These are phyloP conservation scores for Kodamaea lidongshanica DNA, from an alignment of 805 yeast species.

Conservation along the genomic window DNA sequence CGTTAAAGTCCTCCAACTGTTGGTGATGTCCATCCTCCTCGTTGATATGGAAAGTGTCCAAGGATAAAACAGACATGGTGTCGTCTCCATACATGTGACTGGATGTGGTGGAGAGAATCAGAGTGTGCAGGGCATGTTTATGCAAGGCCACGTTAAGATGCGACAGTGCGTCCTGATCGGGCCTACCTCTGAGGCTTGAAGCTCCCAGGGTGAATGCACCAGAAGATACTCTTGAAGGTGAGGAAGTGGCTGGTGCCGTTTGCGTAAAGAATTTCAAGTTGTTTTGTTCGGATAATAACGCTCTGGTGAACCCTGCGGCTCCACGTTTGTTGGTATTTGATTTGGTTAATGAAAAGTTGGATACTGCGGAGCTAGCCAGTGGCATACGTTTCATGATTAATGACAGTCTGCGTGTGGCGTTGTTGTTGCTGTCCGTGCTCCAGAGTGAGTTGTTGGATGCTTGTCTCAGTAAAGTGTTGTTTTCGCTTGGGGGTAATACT, in stretches of 20 bases:
- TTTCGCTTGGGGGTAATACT: not conserved
- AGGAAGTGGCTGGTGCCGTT: no score
- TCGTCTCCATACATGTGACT: conserved; percentile 21
- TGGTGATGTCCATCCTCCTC: conserved; percentile 12
- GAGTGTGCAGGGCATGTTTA: conserved; percentile 30
- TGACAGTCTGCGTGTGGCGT: conserved; percentile 17
- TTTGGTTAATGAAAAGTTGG: conserved; percentile 18
- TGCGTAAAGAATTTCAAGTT: conserved; percentile 19
- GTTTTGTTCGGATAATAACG: conserved; percentile 28
- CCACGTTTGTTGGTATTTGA: conserved; percentile 14
- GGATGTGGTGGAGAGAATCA: conserved; percentile 26
- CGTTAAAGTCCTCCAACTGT: conserved; percentile 32
- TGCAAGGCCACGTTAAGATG: conserved; percentile 16
- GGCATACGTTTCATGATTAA: conserved; percentile 27
- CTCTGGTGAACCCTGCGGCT: conserved; percentile 39
- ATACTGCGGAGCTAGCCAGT: conserved; percentile 23
- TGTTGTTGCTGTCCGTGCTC: conserved; percentile 26
- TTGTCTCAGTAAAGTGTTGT: conserved; percentile 17
- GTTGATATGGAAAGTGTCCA: conserved; percentile 24
- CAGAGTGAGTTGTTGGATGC: conserved; percentile 29
- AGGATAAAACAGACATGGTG: conserved; percentile 29
- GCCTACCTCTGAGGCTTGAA: no score
- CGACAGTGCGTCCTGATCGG: not conserved
- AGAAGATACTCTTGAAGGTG: no score
- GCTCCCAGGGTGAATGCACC: no score